Conservation (phyloP, 2,329 filamentous ascomycete genomes). For the Scolecobasidium constrictum region DNA sequence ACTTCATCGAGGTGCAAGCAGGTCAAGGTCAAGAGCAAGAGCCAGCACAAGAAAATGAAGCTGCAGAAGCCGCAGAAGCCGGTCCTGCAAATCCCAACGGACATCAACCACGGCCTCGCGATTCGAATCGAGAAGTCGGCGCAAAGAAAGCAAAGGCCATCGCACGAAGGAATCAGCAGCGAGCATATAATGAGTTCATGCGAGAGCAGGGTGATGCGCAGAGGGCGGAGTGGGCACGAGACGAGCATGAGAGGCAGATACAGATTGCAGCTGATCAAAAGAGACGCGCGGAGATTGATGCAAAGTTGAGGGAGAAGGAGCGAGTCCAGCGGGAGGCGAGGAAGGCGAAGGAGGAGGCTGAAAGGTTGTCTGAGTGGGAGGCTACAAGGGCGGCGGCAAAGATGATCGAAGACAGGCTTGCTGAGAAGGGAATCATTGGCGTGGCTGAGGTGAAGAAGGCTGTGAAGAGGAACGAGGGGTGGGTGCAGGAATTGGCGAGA, state of each 20-base stretch:
- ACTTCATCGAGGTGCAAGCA: neutral
- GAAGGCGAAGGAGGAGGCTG: slow-evolving; percentile 26
- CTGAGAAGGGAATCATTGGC: slow-evolving; percentile 20
- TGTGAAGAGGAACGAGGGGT: slow-evolving; percentile 30
- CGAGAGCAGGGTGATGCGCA: slow-evolving; percentile 36
- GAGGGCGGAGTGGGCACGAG: slow-evolving; percentile 29
- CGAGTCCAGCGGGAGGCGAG: slow-evolving; percentile 27
- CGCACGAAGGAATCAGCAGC: slow-evolving; percentile 31
- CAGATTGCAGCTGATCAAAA: slow-evolving; percentile 30
- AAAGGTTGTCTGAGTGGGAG: slow-evolving; percentile 26
- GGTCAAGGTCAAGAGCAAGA: neutral
- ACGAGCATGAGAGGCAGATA: slow-evolving; percentile 34
- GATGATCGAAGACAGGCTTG: slow-evolving; percentile 20
- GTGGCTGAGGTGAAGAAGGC: slow-evolving; percentile 28
- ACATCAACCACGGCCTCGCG: slow-evolving; percentile 11
- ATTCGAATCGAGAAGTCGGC: slow-evolving; percentile 26
- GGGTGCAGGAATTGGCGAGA: slow-evolving; percentile 32
- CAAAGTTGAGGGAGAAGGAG: slow-evolving; percentile 29
- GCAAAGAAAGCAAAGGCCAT: slow-evolving; percentile 40
- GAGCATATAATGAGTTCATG: slow-evolving; percentile 39
- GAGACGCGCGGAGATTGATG: slow-evolving; percentile 30
- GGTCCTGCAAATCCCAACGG: slow-evolving; percentile 22
- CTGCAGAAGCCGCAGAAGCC: slow-evolving; percentile 12
- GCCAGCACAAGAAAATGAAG: neutral
- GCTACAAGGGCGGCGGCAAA: slow-evolving; percentile 14